Evolutionary conservation across 805 yeast species (phyloP).

Genomic region (Hemisphaericaspora nanyangensis): DNA sequence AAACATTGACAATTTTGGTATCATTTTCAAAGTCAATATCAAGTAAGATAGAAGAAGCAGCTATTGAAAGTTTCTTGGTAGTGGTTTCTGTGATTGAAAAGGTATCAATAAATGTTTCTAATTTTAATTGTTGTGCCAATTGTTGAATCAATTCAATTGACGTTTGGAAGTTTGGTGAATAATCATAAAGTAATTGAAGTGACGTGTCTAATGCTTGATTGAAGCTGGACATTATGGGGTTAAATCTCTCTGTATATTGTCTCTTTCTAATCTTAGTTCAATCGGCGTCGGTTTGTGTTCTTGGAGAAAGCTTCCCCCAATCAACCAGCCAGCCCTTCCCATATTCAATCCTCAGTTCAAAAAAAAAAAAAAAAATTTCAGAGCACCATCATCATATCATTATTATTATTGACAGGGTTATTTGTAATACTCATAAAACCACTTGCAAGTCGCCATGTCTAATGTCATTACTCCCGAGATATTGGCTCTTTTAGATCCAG

Average conservation of each 20-base stretch:
- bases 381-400: no score
- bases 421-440: no score
- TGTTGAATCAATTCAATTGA: constrained; percentile 37
- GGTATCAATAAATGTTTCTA: constrained; percentile 39
- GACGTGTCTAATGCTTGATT: constrained; percentile 19
- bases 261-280: not conserved
- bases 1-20: constrained; percentile 21
- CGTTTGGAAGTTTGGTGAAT: constrained; percentile 25
- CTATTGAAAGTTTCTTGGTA: constrained; percentile 35
- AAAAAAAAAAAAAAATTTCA: no score
- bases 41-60: constrained; percentile 36
- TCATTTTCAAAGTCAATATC: constrained; percentile 36
- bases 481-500: constrained; percentile 32
- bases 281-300: no score
- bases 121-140: constrained; percentile 35
- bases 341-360: no score
- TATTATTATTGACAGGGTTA: no score
- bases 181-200: constrained; percentile 26
- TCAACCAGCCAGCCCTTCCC: no score
- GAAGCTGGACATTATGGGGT: constrained; percentile 17
- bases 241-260: no score
- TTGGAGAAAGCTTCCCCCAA: no score
- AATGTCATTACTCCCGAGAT: constrained; percentile 26
- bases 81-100: constrained; percentile 6
- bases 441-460: not conserved